These are phyloP conservation scores for Arachnomyces sp. DNA, from an alignment of 2,329 filamentous ascomycete species.

Conservation along the genomic window DNA sequence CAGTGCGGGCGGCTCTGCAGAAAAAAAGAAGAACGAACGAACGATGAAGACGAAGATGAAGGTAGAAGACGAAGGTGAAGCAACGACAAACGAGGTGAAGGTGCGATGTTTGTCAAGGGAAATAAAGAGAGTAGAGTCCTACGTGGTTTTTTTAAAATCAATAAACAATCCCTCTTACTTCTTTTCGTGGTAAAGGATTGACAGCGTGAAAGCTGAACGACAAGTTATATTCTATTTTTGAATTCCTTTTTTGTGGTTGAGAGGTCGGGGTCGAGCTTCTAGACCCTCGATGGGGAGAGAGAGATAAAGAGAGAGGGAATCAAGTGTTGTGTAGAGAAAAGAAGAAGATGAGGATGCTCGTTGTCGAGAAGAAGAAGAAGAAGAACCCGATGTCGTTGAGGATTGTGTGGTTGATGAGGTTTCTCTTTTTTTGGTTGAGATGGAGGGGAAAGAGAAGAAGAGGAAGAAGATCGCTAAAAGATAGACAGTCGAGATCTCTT, in stretches of 20 bases:
- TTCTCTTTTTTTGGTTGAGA: neutral
- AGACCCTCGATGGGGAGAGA: neutral
- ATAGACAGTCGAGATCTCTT: neutral
- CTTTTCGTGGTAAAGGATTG: neutral
- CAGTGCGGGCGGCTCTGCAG: neutral
- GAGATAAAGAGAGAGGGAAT: neutral
- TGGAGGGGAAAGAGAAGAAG: neutral
- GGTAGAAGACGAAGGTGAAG: neutral
- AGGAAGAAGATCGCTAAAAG: neutral
- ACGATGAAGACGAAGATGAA: conserved; percentile 4
- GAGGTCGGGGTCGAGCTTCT: neutral
- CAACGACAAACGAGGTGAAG: neutral
- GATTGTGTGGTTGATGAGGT: too few species aligned
- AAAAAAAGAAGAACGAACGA: conserved; percentile 4
- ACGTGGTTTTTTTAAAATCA: neutral
- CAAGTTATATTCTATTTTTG: too few species aligned
- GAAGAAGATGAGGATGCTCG: neutral
- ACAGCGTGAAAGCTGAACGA: neutral
- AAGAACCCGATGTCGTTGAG: neutral
- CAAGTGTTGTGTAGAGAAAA: neutral
- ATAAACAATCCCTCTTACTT: neutral
- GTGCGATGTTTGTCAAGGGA: neutral
- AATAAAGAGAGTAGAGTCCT: neutral
- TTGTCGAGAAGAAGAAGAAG: neutral
- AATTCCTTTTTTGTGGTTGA: neutral